These are phyloP conservation scores for Kwoniella dejecticola DNA, from an alignment of 768 basidiomycete species.

Conservation along the genomic window DNA sequence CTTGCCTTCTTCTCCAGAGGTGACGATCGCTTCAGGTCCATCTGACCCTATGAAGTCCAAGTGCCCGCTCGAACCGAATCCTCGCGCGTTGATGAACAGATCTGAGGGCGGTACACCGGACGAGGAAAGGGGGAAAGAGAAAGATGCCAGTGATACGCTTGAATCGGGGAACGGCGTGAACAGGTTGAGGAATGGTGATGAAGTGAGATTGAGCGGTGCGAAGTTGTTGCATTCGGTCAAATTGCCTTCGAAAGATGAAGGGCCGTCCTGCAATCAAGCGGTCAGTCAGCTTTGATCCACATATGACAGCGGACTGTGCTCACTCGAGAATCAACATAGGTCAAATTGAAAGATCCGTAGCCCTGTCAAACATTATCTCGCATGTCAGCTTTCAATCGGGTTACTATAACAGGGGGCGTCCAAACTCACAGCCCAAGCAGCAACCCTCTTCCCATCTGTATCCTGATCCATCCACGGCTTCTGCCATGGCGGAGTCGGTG, in stretches of 20 bases:
- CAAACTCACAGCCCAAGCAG: slow-evolving; percentile 28
- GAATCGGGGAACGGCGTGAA: slow-evolving; percentile 43
- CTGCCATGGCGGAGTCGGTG: slow-evolving; percentile 2
- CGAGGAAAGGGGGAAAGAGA: slow-evolving; percentile 33
- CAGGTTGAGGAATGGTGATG: slow-evolving; percentile 32
- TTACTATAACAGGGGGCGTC: slow-evolving; percentile 2
- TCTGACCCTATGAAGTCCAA: slow-evolving; percentile 47
- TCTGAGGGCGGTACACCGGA: slow-evolving; percentile 20
- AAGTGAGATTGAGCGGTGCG: slow-evolving; percentile 29
- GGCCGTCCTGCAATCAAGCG: slow-evolving; percentile 33
- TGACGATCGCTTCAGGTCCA: slow-evolving; percentile 22
- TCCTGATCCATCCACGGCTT: slow-evolving; percentile 30
- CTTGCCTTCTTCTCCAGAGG: slow-evolving; percentile 34
- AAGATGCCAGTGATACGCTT: slow-evolving; percentile 39
- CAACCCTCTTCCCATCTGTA: slow-evolving; percentile 25
- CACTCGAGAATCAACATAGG: slow-evolving; percentile 36
- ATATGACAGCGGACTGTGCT: slow-evolving; percentile 13
- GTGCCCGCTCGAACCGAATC: slow-evolving; percentile 44
- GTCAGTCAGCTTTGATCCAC: too few relatives aligned
- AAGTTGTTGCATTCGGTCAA: slow-evolving; percentile 44
- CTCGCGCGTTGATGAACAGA: slow-evolving; percentile 37
- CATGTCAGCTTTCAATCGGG: slow-evolving; percentile 1
- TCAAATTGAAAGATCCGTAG: slow-evolving; percentile 26
- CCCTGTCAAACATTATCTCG: slow-evolving; percentile 3
- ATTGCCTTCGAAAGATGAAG: slow-evolving; percentile 36